These are phyloP conservation scores for Arachnomyces sp. DNA, from an alignment of 2,329 filamentous ascomycete genomes.

Conservation along the genomic window DNA sequence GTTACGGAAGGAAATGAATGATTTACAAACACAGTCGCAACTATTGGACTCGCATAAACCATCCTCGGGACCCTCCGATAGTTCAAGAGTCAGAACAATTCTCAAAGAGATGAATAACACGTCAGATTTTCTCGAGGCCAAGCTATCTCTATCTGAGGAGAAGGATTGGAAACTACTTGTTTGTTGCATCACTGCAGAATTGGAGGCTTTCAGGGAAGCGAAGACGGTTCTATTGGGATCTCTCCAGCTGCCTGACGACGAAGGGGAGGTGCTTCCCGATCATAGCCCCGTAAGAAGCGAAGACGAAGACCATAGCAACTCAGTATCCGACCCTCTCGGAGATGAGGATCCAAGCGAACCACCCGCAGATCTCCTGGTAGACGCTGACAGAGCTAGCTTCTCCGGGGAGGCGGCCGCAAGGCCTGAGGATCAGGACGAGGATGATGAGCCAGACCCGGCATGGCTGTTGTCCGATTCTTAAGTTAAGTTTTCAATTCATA, in stretches of 20 bases:
- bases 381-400: constrained; percentile 18
- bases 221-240: constrained; percentile 26
- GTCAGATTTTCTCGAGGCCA: constrained; percentile 39
- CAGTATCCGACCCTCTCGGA: constrained; percentile 15
- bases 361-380: constrained; percentile 29
- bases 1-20: constrained; percentile 36
- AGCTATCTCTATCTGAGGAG: constrained; percentile 43
- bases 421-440: constrained; percentile 33
- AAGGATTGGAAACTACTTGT: constrained; percentile 54
- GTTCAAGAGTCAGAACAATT: constrained; percentile 23
- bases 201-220: constrained; percentile 45
- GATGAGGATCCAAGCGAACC: constrained; percentile 25
- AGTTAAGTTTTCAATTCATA: background rate
- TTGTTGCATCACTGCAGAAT: constrained; percentile 54
- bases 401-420: constrained; percentile 15
- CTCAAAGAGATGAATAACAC: constrained; percentile 40
- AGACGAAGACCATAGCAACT: constrained; percentile 5
- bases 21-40: constrained; percentile 12
- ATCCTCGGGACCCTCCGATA: constrained; percentile 11
- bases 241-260: constrained; percentile 18
- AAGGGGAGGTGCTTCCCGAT: constrained; percentile 3
- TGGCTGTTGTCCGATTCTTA: constrained; percentile 31
- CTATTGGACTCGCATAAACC: background rate
- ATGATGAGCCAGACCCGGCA: constrained; percentile 37
- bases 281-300: background rate